A percentile compares a stretch with the other conserved stretches of the same genome.
These are phyloP conservation scores for Croton laevigatus DNA, from an alignment of 441 rosid species.

Conservation along the genomic window DNA sequence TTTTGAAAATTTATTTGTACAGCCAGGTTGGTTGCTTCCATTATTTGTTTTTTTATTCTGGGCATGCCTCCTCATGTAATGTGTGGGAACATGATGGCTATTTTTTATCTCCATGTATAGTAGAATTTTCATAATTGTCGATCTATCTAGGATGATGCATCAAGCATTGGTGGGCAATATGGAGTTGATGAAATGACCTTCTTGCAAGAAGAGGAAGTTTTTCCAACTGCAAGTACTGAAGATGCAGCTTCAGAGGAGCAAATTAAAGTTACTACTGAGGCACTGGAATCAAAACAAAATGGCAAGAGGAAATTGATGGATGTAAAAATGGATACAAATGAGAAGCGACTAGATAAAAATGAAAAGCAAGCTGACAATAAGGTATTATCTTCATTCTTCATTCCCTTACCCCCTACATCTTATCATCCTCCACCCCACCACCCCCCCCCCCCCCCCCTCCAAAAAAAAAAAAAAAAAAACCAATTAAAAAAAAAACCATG, in stretches of 20 bases:
- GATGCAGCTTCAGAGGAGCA: constrained; percentile 44
- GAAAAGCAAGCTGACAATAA: constrained; percentile 41
- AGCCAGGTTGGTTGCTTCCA: not conserved
- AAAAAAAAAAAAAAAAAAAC: too few species aligned
- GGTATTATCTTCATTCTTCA: constrained; percentile 30
- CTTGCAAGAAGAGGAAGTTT: constrained; percentile 70
- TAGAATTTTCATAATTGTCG: constrained; percentile 7
- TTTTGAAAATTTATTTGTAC: constrained; percentile 1
- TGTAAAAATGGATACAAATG: constrained; percentile 17
- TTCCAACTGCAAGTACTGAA: constrained; percentile 35
- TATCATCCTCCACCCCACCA: too few species aligned
- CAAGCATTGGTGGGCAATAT: constrained; percentile 40
- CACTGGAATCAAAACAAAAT: constrained; percentile 37
- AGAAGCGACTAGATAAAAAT: constrained; percentile 13
- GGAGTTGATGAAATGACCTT: constrained; percentile 85
- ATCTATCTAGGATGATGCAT: constrained; percentile 43
- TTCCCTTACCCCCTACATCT: not conserved
- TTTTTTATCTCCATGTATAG: not conserved
- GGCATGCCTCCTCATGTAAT: not conserved
- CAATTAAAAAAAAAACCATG: too few species aligned
- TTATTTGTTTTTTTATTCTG: not conserved
- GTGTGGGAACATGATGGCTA: not conserved
- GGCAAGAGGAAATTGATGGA: constrained; percentile 70
- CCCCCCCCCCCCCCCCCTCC: too few species aligned
- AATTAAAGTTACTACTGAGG: constrained; percentile 37